Conservation (phyloP, 2,329 filamentous ascomycete species). For the Aspergillus pseudoterreus region DNA sequence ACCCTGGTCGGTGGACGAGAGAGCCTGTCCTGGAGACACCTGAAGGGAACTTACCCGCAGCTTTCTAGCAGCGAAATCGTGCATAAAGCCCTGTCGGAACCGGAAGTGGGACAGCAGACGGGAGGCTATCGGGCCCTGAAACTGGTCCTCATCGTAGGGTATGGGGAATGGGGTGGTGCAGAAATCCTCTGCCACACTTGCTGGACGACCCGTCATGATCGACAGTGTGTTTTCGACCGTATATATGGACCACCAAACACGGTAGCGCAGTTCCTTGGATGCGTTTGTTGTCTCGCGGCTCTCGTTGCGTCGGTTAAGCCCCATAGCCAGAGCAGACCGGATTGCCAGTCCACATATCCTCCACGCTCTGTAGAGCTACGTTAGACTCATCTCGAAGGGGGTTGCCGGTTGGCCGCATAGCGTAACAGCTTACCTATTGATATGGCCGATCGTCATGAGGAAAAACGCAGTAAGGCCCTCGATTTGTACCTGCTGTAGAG, state of each 20-base stretch:
- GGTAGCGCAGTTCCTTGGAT: slow-evolving; percentile 38
- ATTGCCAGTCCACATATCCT: slow-evolving; percentile 34
- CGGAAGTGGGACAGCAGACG: neutral
- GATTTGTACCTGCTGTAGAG: slow-evolving; percentile 40
- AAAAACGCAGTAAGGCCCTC: slow-evolving; percentile 35
- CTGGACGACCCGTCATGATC: slow-evolving; percentile 3
- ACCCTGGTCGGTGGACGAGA: neutral
- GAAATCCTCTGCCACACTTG: slow-evolving; percentile 3
- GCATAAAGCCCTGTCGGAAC: neutral
- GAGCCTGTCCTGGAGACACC: neutral
- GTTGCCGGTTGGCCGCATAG: neutral
- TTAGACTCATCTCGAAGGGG: neutral
- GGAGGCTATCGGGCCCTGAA: neutral
- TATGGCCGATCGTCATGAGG: slow-evolving; percentile 32
- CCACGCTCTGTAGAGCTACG: slow-evolving; percentile 31
- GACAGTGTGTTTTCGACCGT: slow-evolving; percentile 2
- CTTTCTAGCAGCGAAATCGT: neutral
- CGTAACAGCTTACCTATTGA: slow-evolving; percentile 34
- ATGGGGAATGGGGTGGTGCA: slow-evolving; percentile 20
- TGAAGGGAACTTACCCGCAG: too few relatives aligned
- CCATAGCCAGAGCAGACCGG: slow-evolving; percentile 37
- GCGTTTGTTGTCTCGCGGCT: slow-evolving; percentile 28
- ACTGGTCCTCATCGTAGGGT: slow-evolving; percentile 17
- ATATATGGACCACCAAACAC: slow-evolving; percentile 41
- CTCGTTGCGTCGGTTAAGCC: slow-evolving; percentile 37